Evolutionary conservation across 2,329 filamentous ascomycete species (phyloP).

Genomic region (Cladophialophora yegresii): DNA sequence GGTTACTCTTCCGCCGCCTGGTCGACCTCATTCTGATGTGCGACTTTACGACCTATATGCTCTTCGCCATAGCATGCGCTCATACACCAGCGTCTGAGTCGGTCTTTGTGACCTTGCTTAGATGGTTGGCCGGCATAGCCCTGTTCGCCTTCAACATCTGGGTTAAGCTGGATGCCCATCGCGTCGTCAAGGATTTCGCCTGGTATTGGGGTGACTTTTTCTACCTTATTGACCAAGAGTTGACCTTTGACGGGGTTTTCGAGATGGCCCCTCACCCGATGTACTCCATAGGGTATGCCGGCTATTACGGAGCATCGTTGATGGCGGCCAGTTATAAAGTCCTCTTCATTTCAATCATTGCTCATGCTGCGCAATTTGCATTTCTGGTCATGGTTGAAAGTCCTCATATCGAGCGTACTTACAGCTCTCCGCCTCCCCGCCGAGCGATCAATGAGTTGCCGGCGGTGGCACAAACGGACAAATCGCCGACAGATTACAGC

Average conservation of each 20-base stretch:
- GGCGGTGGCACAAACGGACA: constrained; percentile 41
- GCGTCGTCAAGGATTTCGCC: constrained; percentile 97
- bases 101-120: constrained; percentile 65
- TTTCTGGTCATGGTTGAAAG: constrained; percentile 93
- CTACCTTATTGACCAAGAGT: constrained; percentile 94
- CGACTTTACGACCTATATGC: constrained; percentile 94
- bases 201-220: constrained; percentile 99
- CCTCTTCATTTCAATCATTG: constrained; percentile 92
- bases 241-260: constrained; percentile 98
- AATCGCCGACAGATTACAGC: constrained; percentile 45
- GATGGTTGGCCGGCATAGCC: constrained; percentile 76
- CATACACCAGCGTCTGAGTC: constrained; percentile 73
- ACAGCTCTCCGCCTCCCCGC: constrained; percentile 79
- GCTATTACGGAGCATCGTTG: constrained; percentile 97
- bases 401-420: constrained; percentile 96
- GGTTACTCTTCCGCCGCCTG: constrained; percentile 91
- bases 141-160: constrained; percentile 94
- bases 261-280: constrained; percentile 98
- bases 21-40: constrained; percentile 98
- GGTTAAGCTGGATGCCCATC: constrained; percentile 97
- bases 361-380: constrained; percentile 89
- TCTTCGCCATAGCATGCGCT: constrained; percentile 89
- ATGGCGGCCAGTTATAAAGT: constrained; percentile 98
- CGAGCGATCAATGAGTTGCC: constrained; percentile 41
- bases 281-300: constrained; percentile 97